Evolutionary conservation across 2,329 filamentous ascomycete species (phyloP), one percentile per base, ranked within the genome.

Genomic region (Cladosporium sp.): DNA sequence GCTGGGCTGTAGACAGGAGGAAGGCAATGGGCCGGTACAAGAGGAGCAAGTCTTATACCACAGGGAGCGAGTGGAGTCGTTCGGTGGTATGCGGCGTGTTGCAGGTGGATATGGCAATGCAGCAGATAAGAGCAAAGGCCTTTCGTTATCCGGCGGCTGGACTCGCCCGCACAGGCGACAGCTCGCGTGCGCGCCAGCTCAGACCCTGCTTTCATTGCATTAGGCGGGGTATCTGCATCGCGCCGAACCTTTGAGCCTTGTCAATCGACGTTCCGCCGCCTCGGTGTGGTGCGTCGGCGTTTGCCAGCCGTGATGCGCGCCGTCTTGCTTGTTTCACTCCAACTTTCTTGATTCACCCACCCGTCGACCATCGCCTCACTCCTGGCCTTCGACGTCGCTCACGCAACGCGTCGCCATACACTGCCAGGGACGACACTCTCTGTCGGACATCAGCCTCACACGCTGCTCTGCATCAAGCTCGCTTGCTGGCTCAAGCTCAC

Each of bases 121-220:
- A 39, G 49, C 19, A 36, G 49, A 52, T 52, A 52, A 52, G 49
- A 45, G 42, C 42, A 45, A 45, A 45, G 42, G 42, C 22, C 42
- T 45, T 45, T 45, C 42, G 42, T 45, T 45, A 45, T 45, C 42
- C 42, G 42, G 22, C 42, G 42, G 42, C 42, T 44, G 22, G 22
- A 44, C 40, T 25, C 40, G 20, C 20, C 40, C 8, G 40, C 40
- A 15, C 24, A 3, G 40, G 28, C 28, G 9, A 7, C 25, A 20
- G 42, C 22, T 45, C 42, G 42, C 42, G 42, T 45, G 42, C 42
- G 42, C 42, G 15, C 20, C 22, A 45, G 42, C 42, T 45, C 25
- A 25, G 25, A 45, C 42, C 42, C 42, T 45, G 42, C n/a, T n/a
- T n/a, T n/a, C n/a, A n/a, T n/a, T n/a, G n/a, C n/a, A 45, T 24